Percentiles rank a stretch among this genome's conserved stretches.
These are phyloP conservation scores for Lunularia cruciata DNA, from an alignment of 225 moss, liverwort and hornwort genomes.

Conservation along the genomic window DNA sequence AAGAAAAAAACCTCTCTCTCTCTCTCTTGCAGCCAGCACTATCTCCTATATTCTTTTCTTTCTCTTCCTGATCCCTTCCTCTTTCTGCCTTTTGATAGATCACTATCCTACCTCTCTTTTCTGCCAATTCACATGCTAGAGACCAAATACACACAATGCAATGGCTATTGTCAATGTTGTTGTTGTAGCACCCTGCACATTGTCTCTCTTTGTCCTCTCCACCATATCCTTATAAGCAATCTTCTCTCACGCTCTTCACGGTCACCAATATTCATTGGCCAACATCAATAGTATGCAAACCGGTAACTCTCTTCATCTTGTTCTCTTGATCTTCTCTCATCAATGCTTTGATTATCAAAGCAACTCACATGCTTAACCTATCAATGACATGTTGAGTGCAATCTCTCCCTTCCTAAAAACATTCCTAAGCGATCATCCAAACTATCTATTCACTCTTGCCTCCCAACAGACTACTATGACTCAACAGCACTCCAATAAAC, in stretches of 20 bases:
- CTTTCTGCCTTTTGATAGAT: too few species aligned
- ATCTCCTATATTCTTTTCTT: too few species aligned
- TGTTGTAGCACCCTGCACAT: neutral
- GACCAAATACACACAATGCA: neutral
- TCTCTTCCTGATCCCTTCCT: too few species aligned
- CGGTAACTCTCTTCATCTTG: neutral
- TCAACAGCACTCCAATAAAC: neutral
- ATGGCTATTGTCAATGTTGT: neutral
- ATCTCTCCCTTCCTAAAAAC: neutral
- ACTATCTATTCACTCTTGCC: neutral
- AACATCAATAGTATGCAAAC: neutral
- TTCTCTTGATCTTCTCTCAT: neutral
- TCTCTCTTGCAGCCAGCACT: too few species aligned
- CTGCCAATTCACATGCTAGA: neutral
- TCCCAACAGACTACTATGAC: neutral
- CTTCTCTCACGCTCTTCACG: neutral
- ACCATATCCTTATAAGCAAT: slow-evolving; percentile 14
- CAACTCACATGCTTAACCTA: neutral
- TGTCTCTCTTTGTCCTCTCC: neutral
- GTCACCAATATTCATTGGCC: too few species aligned
- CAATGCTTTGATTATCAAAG: neutral
- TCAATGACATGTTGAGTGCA: neutral
- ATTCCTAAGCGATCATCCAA: neutral
- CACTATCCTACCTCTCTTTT: neutral
- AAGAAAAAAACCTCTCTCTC: too few species aligned